Conservation (phyloP, 1,284 basidiomycete species). For the Pseudozyma sp. region DNA sequence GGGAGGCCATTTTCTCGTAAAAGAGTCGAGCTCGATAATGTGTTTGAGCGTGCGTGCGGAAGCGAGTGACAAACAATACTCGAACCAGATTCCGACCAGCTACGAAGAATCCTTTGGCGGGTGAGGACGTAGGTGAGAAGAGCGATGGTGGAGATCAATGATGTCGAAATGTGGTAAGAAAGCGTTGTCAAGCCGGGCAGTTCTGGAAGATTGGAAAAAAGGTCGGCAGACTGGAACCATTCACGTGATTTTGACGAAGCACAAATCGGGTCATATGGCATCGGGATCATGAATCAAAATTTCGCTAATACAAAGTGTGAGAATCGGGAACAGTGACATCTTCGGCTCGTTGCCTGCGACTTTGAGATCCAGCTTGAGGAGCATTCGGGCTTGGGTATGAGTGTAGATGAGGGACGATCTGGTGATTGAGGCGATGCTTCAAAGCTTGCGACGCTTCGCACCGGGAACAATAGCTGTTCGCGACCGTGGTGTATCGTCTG, state of each 20-base stretch:
- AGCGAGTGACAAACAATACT: background rate
- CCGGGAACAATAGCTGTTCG: slow-evolving; percentile 31
- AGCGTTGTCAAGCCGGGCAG: background rate
- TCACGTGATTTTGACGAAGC: background rate
- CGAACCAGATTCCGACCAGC: no score
- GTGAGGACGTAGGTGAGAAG: background rate
- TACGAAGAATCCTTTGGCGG: no score
- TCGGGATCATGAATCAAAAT: background rate
- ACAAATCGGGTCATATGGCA: no score
- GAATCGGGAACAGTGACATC: background rate
- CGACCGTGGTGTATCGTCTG: background rate
- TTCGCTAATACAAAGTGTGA: background rate
- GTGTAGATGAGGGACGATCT: background rate
- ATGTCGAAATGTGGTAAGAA: no score
- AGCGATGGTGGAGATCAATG: background rate
- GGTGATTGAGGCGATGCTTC: background rate
- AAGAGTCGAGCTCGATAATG: no score
- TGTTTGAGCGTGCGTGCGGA: no score
- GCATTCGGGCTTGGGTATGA: background rate
- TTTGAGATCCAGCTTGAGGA: background rate
- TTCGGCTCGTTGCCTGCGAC: background rate
- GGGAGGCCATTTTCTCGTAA: slow-evolving; percentile 27
- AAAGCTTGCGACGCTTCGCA: slow-evolving; percentile 33
- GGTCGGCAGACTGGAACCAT: background rate
- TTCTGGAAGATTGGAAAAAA: background rate